Conservation (phyloP, 148 eudicot species). For the Oxyria digyna region DNA sequence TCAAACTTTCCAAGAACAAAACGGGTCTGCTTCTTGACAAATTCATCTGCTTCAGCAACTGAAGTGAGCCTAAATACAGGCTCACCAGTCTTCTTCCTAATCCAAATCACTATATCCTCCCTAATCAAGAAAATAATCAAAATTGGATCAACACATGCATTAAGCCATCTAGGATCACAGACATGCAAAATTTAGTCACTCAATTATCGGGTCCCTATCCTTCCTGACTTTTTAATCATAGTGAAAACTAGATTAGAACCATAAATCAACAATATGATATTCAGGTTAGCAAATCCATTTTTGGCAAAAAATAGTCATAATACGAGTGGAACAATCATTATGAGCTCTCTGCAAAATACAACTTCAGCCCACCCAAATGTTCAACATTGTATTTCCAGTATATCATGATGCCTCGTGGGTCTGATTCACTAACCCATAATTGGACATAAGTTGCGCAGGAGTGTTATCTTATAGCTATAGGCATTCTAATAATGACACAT, state of each 20-base stretch:
- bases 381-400: neutral
- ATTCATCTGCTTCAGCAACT: slow-evolving; percentile 45
- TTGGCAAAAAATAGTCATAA: neutral
- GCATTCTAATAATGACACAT: neutral
- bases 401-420: neutral
- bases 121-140: slow-evolving; percentile 20
- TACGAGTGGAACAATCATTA: neutral
- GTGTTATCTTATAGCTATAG: neutral
- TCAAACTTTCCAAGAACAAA: slow-evolving; percentile 61
- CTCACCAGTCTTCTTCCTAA: slow-evolving; percentile 68
- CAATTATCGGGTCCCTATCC: neutral
- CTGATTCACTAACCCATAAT: neutral
- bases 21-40: slow-evolving; percentile 45
- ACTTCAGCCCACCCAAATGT: neutral
- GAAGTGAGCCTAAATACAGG: slow-evolving; percentile 59
- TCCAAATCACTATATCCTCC: slow-evolving; percentile 88
- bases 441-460: neutral
- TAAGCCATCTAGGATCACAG: neutral
- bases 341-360: neutral
- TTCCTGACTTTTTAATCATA: neutral
- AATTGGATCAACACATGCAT: slow-evolving; percentile 3
- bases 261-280: neutral
- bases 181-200: neutral
- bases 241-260: neutral
- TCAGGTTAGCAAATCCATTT: neutral